A percentile compares a stretch with the other conserved stretches of the same genome.
These are phyloP conservation scores for Fraxinus platypoda DNA, from an alignment of 305 asterid species.

Conservation along the genomic window DNA sequence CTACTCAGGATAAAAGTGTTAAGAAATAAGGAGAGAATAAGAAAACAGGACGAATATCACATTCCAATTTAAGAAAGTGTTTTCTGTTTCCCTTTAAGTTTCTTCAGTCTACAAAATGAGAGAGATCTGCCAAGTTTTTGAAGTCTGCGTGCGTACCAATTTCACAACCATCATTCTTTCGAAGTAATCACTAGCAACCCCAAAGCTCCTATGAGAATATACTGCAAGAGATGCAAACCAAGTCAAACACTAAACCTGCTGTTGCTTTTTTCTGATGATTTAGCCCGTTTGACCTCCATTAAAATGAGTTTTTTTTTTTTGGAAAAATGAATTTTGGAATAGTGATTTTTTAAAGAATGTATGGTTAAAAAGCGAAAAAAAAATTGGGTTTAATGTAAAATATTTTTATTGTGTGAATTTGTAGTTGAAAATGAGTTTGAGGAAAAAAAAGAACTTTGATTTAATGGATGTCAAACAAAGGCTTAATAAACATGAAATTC, in stretches of 20 bases:
- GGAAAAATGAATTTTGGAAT: no score
- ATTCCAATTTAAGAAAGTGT: constrained; percentile 10
- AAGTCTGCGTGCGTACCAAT: constrained; percentile 1
- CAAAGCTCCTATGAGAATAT: constrained; percentile 80
- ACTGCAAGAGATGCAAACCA: constrained; percentile 50
- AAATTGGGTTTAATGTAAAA: no score
- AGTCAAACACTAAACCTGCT: background rate
- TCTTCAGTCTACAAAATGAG: constrained; percentile 23
- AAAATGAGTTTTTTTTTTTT: no score
- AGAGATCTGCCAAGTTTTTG: constrained; percentile 10
- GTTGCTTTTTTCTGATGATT: background rate
- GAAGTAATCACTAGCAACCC: constrained; percentile 93
- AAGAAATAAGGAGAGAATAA: background rate
- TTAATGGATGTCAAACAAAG: no score
- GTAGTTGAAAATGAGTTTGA: no score
- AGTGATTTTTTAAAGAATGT: no score
- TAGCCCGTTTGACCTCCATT: no score
- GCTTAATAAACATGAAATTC: background rate
- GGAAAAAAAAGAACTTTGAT: no score
- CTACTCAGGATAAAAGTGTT: background rate
- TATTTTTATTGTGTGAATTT: no score
- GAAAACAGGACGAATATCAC: background rate
- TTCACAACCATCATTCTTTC: constrained; percentile 50
- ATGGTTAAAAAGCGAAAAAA: no score
- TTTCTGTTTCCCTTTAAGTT: constrained; percentile 11